Base-by-base conservation (phyloP, 2,329 filamentous ascomycete species). In the Paecilomyces fulvus region DNA sequence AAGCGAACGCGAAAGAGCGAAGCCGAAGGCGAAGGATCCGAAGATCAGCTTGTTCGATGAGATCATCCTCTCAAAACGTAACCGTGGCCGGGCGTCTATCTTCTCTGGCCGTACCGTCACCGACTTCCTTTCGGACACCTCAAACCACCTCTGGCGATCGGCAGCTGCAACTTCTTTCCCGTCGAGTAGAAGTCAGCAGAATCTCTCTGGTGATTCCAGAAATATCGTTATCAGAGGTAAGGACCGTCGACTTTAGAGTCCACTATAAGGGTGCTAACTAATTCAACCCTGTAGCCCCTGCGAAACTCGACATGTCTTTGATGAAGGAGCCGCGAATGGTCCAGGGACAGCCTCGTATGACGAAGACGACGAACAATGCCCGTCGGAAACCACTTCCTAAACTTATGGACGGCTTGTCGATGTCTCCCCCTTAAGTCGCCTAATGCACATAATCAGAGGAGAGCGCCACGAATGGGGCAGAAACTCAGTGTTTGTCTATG, bases 301-400 rank as follows among this genome's bases (percentile, higher is more conserved):
- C 89, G 7, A 92, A 89, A 67, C 80, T 99, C 9, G 94, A 99
- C 65, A 82, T 87, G 3, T 83, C 85, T 12, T 78, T 96, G 51
- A 96, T 97, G 90, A 90, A 90, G 70, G 92, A 96, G 73, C 92
- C 92, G 30, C 83, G 92, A 57, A 85, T 89, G 60, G 92, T 96
- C 43, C 90, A 95, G 70, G 92, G 92, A 33, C 85, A 91, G n/a
- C 91, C 91, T 28, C 75, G 82, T 57, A 77, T 83, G 14, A 78
- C 79, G 28, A 75, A 75, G 61, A 67, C 70, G 53, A 67, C 70
- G 56, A 75, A 75, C 63, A 75, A 67, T 57, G 72, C 71, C 30
- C 70, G 71, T 53, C 63, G 73, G 56, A 75, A 75, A 61, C 74
- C 73, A 33, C 67, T 76, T 31, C 73, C 73, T 30, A 73, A 74